These are phyloP conservation scores for Mycena crocata DNA, from an alignment of 768 basidiomycete genomes.

Conservation along the genomic window DNA sequence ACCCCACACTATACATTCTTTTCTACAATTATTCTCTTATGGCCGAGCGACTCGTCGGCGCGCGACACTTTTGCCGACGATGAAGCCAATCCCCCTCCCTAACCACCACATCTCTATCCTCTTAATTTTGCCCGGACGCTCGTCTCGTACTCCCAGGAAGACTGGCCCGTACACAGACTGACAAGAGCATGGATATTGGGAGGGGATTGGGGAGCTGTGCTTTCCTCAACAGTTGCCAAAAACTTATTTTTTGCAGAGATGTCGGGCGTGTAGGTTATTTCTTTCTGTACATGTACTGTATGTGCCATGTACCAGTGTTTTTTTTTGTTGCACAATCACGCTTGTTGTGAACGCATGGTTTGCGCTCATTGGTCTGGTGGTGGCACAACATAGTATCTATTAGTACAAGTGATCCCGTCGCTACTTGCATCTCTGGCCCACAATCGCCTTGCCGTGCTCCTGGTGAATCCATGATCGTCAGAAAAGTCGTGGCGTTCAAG, in stretches of 20 bases:
- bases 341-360: conserved; percentile 24
- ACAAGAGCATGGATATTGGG: neutral
- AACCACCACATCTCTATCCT: conserved; percentile 2
- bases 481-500: neutral
- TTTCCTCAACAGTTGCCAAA: conserved; percentile 19
- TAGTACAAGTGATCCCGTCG: conserved; percentile 26
- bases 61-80: neutral
- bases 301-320: conserved; percentile 24
- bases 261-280: conserved; percentile 23
- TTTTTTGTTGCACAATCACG: conserved; percentile 20
- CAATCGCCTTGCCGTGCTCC: conserved; percentile 88
- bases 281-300: conserved; percentile 28
- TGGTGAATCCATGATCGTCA: conserved; percentile 38
- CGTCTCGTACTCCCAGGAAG: conserved; percentile 10
- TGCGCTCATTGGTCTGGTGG: neutral
- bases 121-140: conserved; percentile 1
- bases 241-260: conserved; percentile 20
- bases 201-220: conserved; percentile 18
- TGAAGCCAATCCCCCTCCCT: conserved; percentile 15
- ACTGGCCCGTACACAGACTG: conserved; percentile 12
- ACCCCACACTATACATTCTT: conserved; percentile 37
- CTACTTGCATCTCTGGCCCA: conserved; percentile 88
- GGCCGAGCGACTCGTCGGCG: conserved; percentile 11
- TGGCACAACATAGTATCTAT: conserved; percentile 8
- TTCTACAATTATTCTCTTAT: conserved; percentile 27